Evolutionary conservation across 2,329 filamentous ascomycete genomes (phyloP), one percentile per base, ranked within the genome.

Genomic region (Aureobasidium uvarum): DNA sequence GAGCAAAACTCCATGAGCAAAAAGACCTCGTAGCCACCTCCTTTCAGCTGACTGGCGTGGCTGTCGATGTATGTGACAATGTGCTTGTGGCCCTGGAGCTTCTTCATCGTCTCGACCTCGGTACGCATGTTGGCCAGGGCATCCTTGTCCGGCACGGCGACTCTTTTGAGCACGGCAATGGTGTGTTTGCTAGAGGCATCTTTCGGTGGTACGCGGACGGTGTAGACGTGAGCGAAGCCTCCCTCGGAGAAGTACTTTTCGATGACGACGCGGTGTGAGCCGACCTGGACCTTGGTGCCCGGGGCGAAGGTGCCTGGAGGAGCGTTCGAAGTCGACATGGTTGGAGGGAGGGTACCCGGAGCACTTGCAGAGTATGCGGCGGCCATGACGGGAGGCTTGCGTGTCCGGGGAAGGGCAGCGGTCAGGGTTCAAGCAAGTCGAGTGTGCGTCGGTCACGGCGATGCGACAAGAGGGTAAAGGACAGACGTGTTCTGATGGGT

Each of bases 81-180:
- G 72, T 95, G 89, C 68, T 88, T 87, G 83, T 98, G 95, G 66
- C 95, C 95, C 82, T 96, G 96, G 72, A 99, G 84, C 79, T 95
- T 93, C 87, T 99, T 99, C 95, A 99, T 99, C 16, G 95, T 99
- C 81, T 99, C 95, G 71, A 99, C 95, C 83, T 99, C 95, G 70
- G 89, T 98, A 77, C 95, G 88, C 95, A 99, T 98, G 77, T 91
- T 93, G 68, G 91, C 90, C 79, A 99, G 83, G 66, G 94, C 87
- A 69, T 96, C 91, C 83, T 96, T 97, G 79, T 99, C 95, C 38
- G 95, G 92, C 62, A 98, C 95, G 41, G 95, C 95, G 66, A 99
- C 95, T 74, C 95, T 85, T 83, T 99, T 97, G 74, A 97, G 82
- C 56, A 97, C 93, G 14, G 91, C 92, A 72, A 87, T 82, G 71